Percentiles rank a stretch among this genome's conserved stretches.
These are phyloP conservation scores for Anisogramma anomala DNA, from an alignment of 2,329 filamentous ascomycete species.

Conservation along the genomic window DNA sequence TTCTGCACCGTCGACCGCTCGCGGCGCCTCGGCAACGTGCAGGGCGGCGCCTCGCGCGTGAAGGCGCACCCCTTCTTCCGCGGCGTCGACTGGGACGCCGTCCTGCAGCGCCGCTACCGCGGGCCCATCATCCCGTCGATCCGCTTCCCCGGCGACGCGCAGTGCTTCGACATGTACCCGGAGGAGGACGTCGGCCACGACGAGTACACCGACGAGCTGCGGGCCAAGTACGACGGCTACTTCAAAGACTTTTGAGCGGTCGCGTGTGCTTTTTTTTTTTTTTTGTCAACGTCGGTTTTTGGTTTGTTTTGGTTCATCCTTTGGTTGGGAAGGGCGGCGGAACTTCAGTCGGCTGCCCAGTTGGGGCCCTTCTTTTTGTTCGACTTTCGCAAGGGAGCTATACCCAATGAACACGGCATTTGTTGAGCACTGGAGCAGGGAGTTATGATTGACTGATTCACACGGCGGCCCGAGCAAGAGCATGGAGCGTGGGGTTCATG, in stretches of 20 bases:
- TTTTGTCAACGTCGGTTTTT: no score
- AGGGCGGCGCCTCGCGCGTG: conserved; percentile 58
- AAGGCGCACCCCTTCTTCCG: conserved; percentile 68
- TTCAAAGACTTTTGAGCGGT: conserved; percentile 56
- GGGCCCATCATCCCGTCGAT: conserved; percentile 70
- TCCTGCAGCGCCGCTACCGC: conserved; percentile 50
- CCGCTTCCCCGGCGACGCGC: conserved; percentile 59
- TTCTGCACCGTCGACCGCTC: conserved; percentile 72
- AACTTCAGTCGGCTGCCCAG: no score
- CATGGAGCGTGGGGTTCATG: not conserved
- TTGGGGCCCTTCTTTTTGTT: no score
- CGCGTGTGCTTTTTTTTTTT: not conserved
- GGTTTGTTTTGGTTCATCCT: no score
- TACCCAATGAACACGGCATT: not conserved
- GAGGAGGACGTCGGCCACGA: conserved; percentile 57
- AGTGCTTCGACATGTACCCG: conserved; percentile 77
- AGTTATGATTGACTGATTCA: no score
- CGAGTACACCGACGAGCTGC: conserved; percentile 58
- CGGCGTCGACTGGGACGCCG: conserved; percentile 60
- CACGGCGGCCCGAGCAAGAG: no score
- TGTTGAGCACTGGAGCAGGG: not conserved
- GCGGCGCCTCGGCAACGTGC: conserved; percentile 66
- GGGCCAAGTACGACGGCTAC: conserved; percentile 54
- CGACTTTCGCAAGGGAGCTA: no score
- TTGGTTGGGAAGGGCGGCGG: no score